Evolutionary conservation across 2,329 filamentous ascomycete species (phyloP), one percentile per base, ranked within the genome.

Genomic region (Xylariaceae sp.): DNA sequence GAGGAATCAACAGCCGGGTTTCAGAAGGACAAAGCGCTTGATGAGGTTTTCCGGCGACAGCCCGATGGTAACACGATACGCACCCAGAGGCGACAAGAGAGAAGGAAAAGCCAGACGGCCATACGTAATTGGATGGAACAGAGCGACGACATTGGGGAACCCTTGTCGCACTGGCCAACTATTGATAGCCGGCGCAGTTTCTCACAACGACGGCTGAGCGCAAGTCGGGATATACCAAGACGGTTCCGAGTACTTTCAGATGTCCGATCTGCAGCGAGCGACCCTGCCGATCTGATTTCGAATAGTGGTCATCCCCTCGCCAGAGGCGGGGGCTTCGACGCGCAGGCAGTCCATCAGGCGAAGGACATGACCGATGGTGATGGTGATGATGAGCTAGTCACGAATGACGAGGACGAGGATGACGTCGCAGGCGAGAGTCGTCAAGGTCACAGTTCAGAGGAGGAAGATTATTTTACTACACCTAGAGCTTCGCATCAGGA

Each of bases 111-210:
- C 1, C 83, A 84, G 48, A 88, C 82, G 43, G 85, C 87, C 0
- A 88, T 96, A 36, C 81, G 84, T 18, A 82, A 85, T 50, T 96
- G 89, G 89, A 95, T 96, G 85, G 85, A 88, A 31, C 74, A 75
- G 47, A 71, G 79, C 41, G 74, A 78, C 13, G 78, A 66, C 40
- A 67, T 65, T 28, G 70, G 61, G 19, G 62, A 60, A 43, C 67
- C 66, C 2, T 60, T 68, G 14, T 61, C 65, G 4, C 67, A 74
- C 46, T 76, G 72, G 64, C 69, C 64, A 38, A 72, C 63, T 30
- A 61, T 70, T 47, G 69, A 73, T 40, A 66, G 65, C 54, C 64
- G 60, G 34, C 60, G 50, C 33, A 69, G 60, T 38, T 68, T 65
- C 40, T 77, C 65, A 67, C 68, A 69, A 32, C 67, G 71, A 33